Evolutionary conservation across 768 basidiomycete species (phyloP).

Genomic region (Boletus pseudopeckii): DNA sequence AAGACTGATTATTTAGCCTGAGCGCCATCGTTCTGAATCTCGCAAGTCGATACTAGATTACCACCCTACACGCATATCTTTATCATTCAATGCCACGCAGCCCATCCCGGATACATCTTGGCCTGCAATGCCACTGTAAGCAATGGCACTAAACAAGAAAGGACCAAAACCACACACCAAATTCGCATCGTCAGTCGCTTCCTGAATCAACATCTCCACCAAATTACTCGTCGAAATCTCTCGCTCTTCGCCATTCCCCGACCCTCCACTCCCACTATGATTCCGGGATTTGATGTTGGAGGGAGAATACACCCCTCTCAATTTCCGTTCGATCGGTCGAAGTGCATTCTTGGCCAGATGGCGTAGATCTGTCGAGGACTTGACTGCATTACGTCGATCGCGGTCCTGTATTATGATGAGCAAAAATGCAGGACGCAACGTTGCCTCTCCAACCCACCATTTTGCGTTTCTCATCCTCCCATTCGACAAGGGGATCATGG

Average conservation of each 20-base stretch:
- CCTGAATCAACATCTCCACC: conserved; percentile 88
- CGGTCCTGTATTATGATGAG: conserved; percentile 39
- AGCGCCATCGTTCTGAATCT: neutral
- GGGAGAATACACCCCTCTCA: conserved; percentile 65
- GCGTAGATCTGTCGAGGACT: conserved; percentile 52
- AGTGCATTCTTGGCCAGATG: conserved; percentile 74
- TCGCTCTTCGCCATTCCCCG: conserved; percentile 29
- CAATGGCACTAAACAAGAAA: neutral
- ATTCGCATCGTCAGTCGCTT: conserved; percentile 73
- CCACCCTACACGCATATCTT: neutral
- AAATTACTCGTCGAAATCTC: conserved; percentile 76
- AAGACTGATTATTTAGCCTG: neutral
- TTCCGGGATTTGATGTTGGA: conserved; percentile 41
- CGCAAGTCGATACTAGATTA: neutral
- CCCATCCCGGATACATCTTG: conserved; percentile 92
- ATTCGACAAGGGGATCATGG: conserved; percentile 95
- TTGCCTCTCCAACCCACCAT: conserved; percentile 36
- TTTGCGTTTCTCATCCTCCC: conserved; percentile 80
- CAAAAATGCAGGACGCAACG: neutral
- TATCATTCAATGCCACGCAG: conserved; percentile 60
- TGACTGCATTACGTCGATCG: conserved; percentile 44
- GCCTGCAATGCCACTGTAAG: conserved; percentile 43
- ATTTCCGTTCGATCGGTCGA: conserved; percentile 77
- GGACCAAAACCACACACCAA: conserved; percentile 44
- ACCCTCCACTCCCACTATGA: conserved; percentile 23